phyloP scores from a whole-genome alignment of 352 stramenopile species.

The Globisporangium emineosum region DNA sequence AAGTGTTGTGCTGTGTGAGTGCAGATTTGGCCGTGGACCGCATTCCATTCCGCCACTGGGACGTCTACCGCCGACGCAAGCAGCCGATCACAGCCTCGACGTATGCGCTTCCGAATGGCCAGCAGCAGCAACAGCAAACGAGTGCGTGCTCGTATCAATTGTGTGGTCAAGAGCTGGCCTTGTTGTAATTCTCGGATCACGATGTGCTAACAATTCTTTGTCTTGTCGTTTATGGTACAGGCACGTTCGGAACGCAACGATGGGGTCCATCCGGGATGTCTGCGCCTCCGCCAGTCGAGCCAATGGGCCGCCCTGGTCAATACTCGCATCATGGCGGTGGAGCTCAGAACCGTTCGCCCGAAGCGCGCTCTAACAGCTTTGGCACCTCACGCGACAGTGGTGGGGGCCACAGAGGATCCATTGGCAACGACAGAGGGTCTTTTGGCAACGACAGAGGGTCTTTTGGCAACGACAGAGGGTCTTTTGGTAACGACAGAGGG shows the following conservation, averaged over 20 bases:
- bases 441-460: conserved; percentile 24
- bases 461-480: conserved; percentile 22
- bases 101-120: conserved; percentile 38
- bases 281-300: conserved; percentile 20
- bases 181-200: too few relatives aligned
- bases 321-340: conserved; percentile 1
- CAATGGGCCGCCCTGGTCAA: conserved; percentile 16
- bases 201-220: too few relatives aligned
- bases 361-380: conserved; percentile 18
- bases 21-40: conserved; percentile 76
- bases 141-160: not conserved
- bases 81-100: conserved; percentile 31
- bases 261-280: conserved; percentile 61
- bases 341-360: conserved; percentile 4
- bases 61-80: conserved; percentile 79
- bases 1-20: not conserved
- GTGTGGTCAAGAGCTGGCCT: too few relatives aligned
- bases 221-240: conserved; percentile 24
- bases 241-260: conserved; percentile 57
- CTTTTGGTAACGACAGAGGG: conserved; percentile 19
- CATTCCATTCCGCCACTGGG: conserved; percentile 79
- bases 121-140: conserved; percentile 10
- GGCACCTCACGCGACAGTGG: conserved; percentile 9
- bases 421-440: conserved; percentile 19
- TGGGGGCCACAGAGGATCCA: conserved; percentile 3